Conservation (phyloP, 768 basidiomycete genomes). For the Imleria badia region DNA sequence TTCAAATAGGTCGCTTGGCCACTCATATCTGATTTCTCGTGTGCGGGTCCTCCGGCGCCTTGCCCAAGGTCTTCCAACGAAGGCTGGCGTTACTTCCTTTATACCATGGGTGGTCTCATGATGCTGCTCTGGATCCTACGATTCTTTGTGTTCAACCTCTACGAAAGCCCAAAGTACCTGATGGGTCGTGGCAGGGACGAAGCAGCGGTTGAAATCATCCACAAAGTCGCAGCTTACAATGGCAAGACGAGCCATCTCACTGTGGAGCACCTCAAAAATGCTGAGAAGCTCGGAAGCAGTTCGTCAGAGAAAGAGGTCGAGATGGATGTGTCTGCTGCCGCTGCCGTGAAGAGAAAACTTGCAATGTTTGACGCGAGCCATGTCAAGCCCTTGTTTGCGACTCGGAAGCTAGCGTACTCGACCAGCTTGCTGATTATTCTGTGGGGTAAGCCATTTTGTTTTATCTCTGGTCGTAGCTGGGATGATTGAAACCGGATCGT, state of each 20-base stretch:
- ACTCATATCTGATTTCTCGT: conserved; percentile 67
- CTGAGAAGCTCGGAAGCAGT: conserved; percentile 11
- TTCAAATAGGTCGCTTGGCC: conserved; percentile 64
- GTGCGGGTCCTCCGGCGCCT: conserved; percentile 43
- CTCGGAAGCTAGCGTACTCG: conserved; percentile 49
- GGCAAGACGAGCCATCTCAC: conserved; percentile 48
- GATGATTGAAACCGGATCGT: not conserved
- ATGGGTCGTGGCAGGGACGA: conserved; percentile 66
- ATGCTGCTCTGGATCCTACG: conserved; percentile 60
- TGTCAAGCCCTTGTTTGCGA: conserved; percentile 49
- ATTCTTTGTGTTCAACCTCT: conserved; percentile 64
- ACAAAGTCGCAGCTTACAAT: conserved; percentile 62
- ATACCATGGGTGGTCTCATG: conserved; percentile 69
- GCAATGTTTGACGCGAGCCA: conserved; percentile 41
- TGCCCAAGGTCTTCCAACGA: conserved; percentile 57
- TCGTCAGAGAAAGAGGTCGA: conserved; percentile 11
- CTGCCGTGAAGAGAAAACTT: conserved; percentile 41
- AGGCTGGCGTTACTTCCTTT: conserved; percentile 80
- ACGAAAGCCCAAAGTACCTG: conserved; percentile 71
- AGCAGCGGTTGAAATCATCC: conserved; percentile 60
- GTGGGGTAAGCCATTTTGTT: conserved; percentile 40
- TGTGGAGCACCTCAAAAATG: conserved; percentile 45
- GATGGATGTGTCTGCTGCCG: conserved; percentile 37
- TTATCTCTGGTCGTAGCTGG: not conserved
- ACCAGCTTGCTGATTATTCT: conserved; percentile 50